Conservation (phyloP, 2,329 filamentous ascomycete species). For the Ceratocystis destructans region DNA sequence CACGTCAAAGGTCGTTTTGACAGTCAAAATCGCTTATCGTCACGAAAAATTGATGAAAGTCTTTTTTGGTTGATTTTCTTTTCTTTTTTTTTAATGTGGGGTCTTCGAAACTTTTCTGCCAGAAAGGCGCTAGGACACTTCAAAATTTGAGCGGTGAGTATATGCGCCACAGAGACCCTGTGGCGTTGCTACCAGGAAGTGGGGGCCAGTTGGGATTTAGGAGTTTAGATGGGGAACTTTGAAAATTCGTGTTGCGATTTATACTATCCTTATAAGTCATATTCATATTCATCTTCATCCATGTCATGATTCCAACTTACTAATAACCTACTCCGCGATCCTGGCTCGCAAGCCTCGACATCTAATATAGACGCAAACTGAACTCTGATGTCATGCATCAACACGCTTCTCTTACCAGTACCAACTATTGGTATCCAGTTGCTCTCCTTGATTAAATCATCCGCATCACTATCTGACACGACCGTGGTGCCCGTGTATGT, state of each 20-base stretch:
- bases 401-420: background rate
- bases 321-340: too few relatives aligned
- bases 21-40: background rate
- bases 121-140: background rate
- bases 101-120: conserved; percentile 13
- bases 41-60: conserved; percentile 1
- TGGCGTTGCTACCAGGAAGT: background rate
- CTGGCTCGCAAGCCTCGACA: background rate
- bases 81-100: conserved; percentile 14
- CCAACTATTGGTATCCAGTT: background rate
- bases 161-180: background rate
- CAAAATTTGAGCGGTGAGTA: background rate
- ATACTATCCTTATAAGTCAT: too few relatives aligned
- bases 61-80: background rate
- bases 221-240: background rate
- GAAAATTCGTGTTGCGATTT: too few relatives aligned
- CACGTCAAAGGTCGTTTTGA: background rate
- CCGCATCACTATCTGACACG: background rate
- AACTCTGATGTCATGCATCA: background rate
- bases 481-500: background rate
- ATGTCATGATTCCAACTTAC: too few relatives aligned
- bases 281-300: too few relatives aligned
- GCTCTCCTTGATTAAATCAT: background rate
- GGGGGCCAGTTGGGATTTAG: background rate
- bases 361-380: background rate